These are phyloP conservation scores for Ogataea minuta DNA, from an alignment of 805 yeast species.

Conservation along the genomic window DNA sequence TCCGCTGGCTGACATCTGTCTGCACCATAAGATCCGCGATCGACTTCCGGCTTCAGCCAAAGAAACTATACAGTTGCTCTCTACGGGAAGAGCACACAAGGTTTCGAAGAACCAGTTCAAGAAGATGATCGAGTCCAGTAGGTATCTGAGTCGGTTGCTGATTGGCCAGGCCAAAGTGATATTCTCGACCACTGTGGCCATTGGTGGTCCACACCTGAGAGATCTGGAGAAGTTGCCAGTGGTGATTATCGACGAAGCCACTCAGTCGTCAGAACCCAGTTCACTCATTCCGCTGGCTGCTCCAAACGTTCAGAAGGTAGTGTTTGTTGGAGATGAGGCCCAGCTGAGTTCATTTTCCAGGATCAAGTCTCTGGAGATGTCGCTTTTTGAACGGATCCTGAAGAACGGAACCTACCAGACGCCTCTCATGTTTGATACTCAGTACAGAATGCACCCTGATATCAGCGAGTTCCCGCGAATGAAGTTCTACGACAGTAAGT, in stretches of 20 bases:
- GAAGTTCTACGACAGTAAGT: constrained; percentile 69
- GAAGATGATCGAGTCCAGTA: constrained; percentile 45
- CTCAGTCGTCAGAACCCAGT: constrained; percentile 73
- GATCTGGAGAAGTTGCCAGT: constrained; percentile 50
- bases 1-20: constrained; percentile 55
- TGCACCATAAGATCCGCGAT: constrained; percentile 57
- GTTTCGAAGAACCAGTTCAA: constrained; percentile 45
- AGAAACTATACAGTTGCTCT: constrained; percentile 43
- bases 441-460: constrained; percentile 95
- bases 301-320: constrained; percentile 63
- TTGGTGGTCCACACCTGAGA: constrained; percentile 65
- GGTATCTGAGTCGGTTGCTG: constrained; percentile 45
- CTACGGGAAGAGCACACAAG: constrained; percentile 42
- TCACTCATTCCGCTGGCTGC: constrained; percentile 69
- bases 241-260: constrained; percentile 76
- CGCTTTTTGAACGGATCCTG: constrained; percentile 66
- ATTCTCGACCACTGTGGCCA: constrained; percentile 69
- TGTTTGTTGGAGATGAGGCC: constrained; percentile 76
- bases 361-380: constrained; percentile 62
- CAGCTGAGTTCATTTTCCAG: constrained; percentile 72
- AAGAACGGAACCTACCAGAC: constrained; percentile 56
- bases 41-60: constrained; percentile 46
- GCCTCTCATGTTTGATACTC: constrained; percentile 72
- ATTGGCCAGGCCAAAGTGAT: constrained; percentile 67
- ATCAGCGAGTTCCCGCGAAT: constrained; percentile 82